Conservation (phyloP, 2,329 filamentous ascomycete species). For the Fusarium sarcochroum region DNA sequence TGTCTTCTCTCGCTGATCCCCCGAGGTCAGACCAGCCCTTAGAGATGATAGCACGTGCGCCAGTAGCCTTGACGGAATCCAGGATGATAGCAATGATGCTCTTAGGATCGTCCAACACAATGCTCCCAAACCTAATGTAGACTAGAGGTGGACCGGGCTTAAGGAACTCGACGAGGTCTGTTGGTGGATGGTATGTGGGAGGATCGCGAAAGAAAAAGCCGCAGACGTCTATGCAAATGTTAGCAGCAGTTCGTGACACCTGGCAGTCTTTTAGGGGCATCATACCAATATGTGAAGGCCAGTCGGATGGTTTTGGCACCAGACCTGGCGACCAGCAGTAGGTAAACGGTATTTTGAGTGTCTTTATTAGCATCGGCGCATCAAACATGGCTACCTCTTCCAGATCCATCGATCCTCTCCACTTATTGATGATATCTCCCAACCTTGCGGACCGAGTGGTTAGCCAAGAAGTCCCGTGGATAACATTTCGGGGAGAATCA, state of each 20-base stretch:
- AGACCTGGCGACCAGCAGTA: conserved; percentile 83
- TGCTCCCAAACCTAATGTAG: not conserved
- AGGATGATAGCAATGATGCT: not conserved
- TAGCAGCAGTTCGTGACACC: not conserved
- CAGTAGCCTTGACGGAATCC: not conserved
- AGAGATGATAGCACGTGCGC: not conserved
- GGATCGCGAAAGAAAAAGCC: not conserved
- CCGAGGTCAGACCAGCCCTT: not conserved
- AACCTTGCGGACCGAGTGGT: conserved; percentile 3
- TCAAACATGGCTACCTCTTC: conserved; percentile 62
- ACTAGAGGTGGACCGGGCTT: not conserved
- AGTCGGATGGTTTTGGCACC: conserved; percentile 76
- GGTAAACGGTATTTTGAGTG: conserved; percentile 79
- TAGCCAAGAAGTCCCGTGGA: not conserved
- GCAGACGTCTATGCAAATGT: conserved; percentile 55
- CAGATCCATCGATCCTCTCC: conserved; percentile 29
- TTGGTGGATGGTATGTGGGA: not conserved
- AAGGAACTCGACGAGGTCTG: not conserved
- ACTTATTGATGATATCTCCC: conserved; percentile 38
- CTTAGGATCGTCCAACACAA: not conserved
- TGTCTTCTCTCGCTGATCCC: not conserved
- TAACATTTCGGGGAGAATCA: too few relatives aligned
- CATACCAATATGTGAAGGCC: conserved; percentile 70
- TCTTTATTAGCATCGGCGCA: conserved; percentile 77
- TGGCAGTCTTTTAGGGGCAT: not conserved